phyloP scores from a whole-genome alignment of 305 asterid genomes.

The Striga hermonthica region DNA sequence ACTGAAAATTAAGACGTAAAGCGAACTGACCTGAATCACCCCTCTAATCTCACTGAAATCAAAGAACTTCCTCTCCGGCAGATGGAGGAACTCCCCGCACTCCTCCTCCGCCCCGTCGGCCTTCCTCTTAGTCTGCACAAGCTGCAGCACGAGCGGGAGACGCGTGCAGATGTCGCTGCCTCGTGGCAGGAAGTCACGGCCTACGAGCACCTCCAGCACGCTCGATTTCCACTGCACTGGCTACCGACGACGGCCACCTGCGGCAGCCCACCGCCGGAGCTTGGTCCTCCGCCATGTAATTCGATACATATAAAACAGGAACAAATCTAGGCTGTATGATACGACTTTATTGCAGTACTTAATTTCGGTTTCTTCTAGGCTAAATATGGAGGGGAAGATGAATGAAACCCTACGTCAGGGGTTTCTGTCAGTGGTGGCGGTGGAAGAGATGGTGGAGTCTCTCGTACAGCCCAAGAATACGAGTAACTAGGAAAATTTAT shows the following conservation, averaged over 20 bases:
- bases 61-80: slow-evolving; percentile 62
- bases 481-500: too few species aligned
- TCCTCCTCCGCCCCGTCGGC: slow-evolving; percentile 65
- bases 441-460: too few species aligned
- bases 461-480: too few species aligned
- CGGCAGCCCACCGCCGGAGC: slow-evolving; percentile 48
- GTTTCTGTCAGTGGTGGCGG: too few species aligned
- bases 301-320: neutral
- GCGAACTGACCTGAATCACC: slow-evolving; percentile 70
- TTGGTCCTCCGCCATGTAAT: slow-evolving; percentile 60
- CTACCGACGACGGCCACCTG: slow-evolving; percentile 98
- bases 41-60: slow-evolving; percentile 76
- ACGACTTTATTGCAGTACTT: too few species aligned
- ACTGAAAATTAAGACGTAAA: too few species aligned
- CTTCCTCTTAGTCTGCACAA: slow-evolving; percentile 67
- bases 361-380: too few species aligned
- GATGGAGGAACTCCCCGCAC: slow-evolving; percentile 93
- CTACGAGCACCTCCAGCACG: slow-evolving; percentile 91
- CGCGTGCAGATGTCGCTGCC: slow-evolving; percentile 93
- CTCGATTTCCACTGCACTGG: slow-evolving; percentile 98
- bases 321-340: too few species aligned
- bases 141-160: slow-evolving; percentile 89
- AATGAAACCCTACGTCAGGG: too few species aligned
- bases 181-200: slow-evolving; percentile 94
- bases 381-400: too few species aligned